Evolutionary conservation across 106 monocot genomes (phyloP).

Genomic region (Dendrobium catenatum): DNA sequence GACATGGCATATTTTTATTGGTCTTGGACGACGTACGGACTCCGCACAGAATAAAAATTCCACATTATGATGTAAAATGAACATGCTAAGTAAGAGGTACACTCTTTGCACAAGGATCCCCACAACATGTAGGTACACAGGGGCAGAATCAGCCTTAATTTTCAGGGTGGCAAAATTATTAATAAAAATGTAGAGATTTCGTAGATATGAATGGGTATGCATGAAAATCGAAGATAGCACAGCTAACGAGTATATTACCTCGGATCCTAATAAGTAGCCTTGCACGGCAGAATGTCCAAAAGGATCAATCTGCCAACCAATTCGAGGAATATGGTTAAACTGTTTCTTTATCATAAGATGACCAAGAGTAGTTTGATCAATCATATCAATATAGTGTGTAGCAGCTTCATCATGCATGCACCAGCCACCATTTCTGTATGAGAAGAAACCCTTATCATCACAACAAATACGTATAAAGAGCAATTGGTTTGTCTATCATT

Average conservation of each 20-base stretch:
- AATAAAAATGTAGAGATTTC: no score
- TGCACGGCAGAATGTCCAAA: conserved; percentile 58
- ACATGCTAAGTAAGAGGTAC: no score
- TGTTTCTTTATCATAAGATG: conserved; percentile 42
- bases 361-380: conserved; percentile 55
- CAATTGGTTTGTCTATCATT: neutral
- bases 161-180: no score
- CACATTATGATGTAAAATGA: no score
- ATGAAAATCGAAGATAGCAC: neutral
- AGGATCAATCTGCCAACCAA: conserved; percentile 56
- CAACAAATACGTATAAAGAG: neutral
- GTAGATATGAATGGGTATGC: neutral
- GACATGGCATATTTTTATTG: no score
- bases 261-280: conserved; percentile 38
- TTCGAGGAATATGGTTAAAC: conserved; percentile 32
- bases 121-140: no score
- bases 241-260: conserved; percentile 16
- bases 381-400: conserved; percentile 53
- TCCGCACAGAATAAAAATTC: no score
- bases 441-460: neutral
- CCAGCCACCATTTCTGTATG: conserved; percentile 37
- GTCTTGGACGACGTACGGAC: no score
- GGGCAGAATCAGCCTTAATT: no score
- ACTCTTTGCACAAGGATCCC: no score
- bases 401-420: conserved; percentile 61